Percentiles rank a stretch among this genome's conserved stretches.
Evolutionary conservation across 2,329 filamentous ascomycete species (phyloP).

Genomic region (Aspergillus phoenicis): DNA sequence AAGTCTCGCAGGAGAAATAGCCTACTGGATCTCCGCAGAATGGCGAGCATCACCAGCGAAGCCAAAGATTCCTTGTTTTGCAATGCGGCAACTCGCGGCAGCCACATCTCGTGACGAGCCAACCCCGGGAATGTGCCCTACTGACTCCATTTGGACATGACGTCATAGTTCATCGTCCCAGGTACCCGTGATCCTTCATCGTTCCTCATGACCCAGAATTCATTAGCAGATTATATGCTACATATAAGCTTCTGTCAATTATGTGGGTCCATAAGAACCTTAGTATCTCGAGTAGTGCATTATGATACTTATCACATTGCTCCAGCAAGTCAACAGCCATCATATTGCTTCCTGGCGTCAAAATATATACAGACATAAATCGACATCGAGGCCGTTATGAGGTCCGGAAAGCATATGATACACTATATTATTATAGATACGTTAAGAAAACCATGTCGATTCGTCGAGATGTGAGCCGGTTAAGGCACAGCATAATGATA

Average conservation of each 20-base stretch:
- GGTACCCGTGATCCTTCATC: not conserved
- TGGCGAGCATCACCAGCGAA: not conserved
- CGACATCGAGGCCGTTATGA: not conserved
- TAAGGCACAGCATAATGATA: not conserved
- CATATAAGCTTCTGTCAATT: not conserved
- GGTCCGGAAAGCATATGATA: no score
- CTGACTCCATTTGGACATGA: not conserved
- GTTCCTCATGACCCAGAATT: no score
- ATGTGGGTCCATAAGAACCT: no score
- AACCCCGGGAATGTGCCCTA: not conserved
- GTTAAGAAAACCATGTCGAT: not conserved
- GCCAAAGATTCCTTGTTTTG: not conserved
- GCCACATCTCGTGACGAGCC: not conserved
- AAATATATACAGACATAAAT: not conserved
- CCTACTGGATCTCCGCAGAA: not conserved
- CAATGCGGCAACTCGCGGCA: not conserved
- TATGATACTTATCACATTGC: no score
- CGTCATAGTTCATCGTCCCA: not conserved
- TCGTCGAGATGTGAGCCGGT: not conserved
- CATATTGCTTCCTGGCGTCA: no score
- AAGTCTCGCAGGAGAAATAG: not conserved
- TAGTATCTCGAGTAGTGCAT: no score
- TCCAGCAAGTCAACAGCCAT: no score
- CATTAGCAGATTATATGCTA: no score
- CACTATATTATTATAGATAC: not conserved